Base-by-base conservation (phyloP, 2,329 filamentous ascomycete genomes). In the Fusarium sarcochroum region DNA sequence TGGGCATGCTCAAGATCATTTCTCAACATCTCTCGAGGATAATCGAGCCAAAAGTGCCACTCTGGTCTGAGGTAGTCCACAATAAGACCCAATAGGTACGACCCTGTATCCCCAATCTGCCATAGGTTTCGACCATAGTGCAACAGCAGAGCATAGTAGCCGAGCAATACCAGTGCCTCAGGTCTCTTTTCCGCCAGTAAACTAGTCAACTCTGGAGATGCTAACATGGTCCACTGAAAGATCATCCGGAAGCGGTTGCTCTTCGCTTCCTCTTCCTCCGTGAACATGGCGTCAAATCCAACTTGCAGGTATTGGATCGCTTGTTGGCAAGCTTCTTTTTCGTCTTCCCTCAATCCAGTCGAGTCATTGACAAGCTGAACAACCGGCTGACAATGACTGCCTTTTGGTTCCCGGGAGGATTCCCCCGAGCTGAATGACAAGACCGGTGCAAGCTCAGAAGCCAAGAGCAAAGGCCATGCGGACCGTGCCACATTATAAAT, bases 211-310 rank as follows among this genome's bases (percentile, higher is more conserved):
- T 55, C 50, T 6, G 62, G 46, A 1, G 69, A 46, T 0, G 44
- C 48, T 1, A 71, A 34, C 49, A 72, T 62, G 1, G 66, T 66
- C 69, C 69, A 71, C 0, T 63, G 57, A 1, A 72, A 61, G 11
- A 72, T 63, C 65, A 71, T 63, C 7, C 51, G 47, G 23, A 51
- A 57, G 3, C 49, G 40, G n/a, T 35, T 44, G 6, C 1, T 6
- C 8, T 2, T 6, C 1, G 2, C 23, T 1, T 23, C 20, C 8
- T 42, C 18, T 2, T 41, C 25, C 0, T 14, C 25, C 2, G 46
- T 27, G 0, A 8, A 8, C 14, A 67, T 20, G 1, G 61, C 65
- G 13, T 71, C 65, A 0, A 71, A 71, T 0, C 61, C 68, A 0
- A 63, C 15, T 4, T 72, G 69, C 1, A 71, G 41, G 1, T 61